Base-by-base conservation (phyloP, 192 early-diverging fungal genomes). In the Coemansia sp. region DNA sequence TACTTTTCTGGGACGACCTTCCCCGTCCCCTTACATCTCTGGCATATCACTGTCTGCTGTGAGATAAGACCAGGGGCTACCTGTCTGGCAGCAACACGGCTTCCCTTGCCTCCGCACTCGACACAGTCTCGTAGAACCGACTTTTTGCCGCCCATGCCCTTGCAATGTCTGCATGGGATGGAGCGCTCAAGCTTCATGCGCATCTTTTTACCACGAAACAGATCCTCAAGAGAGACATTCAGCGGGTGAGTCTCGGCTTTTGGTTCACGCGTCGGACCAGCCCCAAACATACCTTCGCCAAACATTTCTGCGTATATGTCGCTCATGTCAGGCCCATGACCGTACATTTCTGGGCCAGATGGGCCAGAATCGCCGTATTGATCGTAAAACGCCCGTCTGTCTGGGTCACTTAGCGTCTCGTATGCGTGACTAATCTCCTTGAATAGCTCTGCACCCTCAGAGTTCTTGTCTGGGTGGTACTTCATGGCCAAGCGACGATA, bases 371-470 rank as follows among this genome's bases (percentile, higher is more conserved):
- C 79, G 26, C 93, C 95, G 74, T 89, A 88, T 66, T 88, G 87
- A 74, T 93, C 92, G 74, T 93, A 93, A 7, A 86, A 80, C 7
- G 87, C 86, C 13, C 90, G 79, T 72, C 85, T 87, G 48, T 88
- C 78, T 0, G 84, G 72, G 60, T 92, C 92, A 58, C 88, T 90
- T 2, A 93, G 87, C 44, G 90, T 79, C 69, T 92, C 91, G 77
- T 93, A 93, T 10, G 92, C 92, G 70, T 92, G 90, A 68, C 89
- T 90, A 58, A 93, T 91, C 38, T 92, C 91, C 70, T 92, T 92
- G 85, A 93, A 93, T 78, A 86, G 79, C 59, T 93, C 89, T 32
- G 85, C 86, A 50, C 88, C 90, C 56, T 87, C 87, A 9, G 90
- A 86, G 79, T 92, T 93, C 85, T 88, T 79, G 69, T 86, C 84